Conservation (phyloP, 2,329 filamentous ascomycete species). For the Lecanicillium sp. region DNA sequence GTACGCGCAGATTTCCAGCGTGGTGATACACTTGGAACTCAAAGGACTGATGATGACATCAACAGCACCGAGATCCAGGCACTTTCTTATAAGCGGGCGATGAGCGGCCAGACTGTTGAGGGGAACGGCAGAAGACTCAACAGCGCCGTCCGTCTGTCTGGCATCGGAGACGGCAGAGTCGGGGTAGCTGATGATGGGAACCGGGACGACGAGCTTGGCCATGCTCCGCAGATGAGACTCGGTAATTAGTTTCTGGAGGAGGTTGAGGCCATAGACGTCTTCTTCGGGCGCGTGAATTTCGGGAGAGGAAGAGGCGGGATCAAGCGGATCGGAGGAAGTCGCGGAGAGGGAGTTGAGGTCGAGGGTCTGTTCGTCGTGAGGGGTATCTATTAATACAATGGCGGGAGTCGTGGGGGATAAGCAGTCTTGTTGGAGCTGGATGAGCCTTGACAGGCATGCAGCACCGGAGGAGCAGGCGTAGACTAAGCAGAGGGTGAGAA, state of each 20-base stretch:
- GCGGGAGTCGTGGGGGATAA: constrained; percentile 46
- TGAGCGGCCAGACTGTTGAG: constrained; percentile 20
- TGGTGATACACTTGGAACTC: constrained; percentile 62
- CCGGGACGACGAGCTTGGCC: constrained; percentile 47
- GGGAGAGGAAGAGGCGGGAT: constrained; percentile 1
- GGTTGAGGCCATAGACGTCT: constrained; percentile 45
- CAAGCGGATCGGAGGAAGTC: constrained; percentile 3
- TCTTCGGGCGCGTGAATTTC: constrained; percentile 35
- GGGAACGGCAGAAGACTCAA: constrained; percentile 23
- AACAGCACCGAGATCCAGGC: constrained; percentile 75
- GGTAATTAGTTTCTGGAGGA: constrained; percentile 49
- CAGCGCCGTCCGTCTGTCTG: constrained; percentile 28
- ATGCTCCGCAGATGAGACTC: constrained; percentile 48
- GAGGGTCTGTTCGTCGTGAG: constrained; percentile 38
- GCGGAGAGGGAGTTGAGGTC: constrained; percentile 19
- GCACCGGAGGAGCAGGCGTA: constrained; percentile 45
- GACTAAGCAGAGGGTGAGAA: constrained; percentile 29
- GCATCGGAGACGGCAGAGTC: constrained; percentile 17
- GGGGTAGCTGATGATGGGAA: constrained; percentile 42
- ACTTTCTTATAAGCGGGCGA: constrained; percentile 51
- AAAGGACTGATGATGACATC: constrained; percentile 81
- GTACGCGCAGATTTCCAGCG: constrained; percentile 76
- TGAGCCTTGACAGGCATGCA: constrained; percentile 44
- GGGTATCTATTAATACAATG: constrained; percentile 48
- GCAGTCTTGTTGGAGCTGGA: constrained; percentile 43